Evolutionary conservation across 2,329 filamentous ascomycete genomes (phyloP), one percentile per base, ranked within the genome.

Genomic region (Epichloe festucae): DNA sequence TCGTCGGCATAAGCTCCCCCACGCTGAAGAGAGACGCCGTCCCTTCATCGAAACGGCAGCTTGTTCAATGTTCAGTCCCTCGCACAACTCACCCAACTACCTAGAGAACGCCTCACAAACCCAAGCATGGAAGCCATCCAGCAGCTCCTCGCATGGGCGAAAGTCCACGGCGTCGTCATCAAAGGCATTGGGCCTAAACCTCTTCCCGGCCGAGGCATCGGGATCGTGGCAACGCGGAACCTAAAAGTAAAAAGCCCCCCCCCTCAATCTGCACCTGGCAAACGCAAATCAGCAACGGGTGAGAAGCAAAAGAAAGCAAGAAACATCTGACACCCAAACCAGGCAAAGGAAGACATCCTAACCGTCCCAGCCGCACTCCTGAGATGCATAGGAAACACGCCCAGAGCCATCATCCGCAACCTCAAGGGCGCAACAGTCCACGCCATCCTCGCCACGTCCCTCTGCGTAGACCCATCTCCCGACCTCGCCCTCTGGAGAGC

Each of bases 121-220:
- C 6, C 34, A 12, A 17, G 10, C 17, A 54, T 54, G 57, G 56
- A 61, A 1, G 52, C 54, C 5, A 60, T 63, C 23, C 68, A 77
- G 27, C 67, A 71, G 8, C 85, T 94, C 54, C 72, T 84, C 3
- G 61, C 74, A 53, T 95, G 89, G 87, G 84, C 85, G 2, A 64
- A 73, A 35, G 66, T 69, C 1, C 75, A 80, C 52, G 86, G 85
- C 14, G 76, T 94, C 31, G 67, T 75, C 38, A 77, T 89, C 57
- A 74, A 84, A 59, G 82, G 82, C 31, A 79, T 94, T 46, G 71
- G 72, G 2, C 82, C 88, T 5, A 75, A 80, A 41, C 72, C 72
- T 40, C 81, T 95, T 15, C 78, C 82, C 5, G 85, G 82, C 2
- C 76, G 85, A 51, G 89, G 89, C 31, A 77, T 93, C 50, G 89